Conservation (phyloP, 768 basidiomycete species). For the Lyophyllum atratum region DNA sequence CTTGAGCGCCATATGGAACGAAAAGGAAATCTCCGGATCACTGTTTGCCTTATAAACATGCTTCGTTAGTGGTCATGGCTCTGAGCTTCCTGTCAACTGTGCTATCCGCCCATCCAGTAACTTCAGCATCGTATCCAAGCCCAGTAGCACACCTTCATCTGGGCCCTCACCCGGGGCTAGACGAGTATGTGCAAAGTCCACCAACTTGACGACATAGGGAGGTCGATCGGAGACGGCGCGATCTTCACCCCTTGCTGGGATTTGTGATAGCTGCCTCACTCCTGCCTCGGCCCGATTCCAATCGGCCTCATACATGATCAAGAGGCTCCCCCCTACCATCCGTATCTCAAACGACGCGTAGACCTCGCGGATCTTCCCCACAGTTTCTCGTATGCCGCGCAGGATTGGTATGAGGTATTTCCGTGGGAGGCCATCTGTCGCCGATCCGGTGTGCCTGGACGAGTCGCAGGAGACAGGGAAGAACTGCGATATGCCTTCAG, state of each 20-base stretch:
- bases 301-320: constrained; percentile 73
- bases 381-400: constrained; percentile 49
- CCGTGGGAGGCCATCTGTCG: constrained; percentile 54
- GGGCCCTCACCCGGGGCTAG: constrained; percentile 68
- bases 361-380: constrained; percentile 48
- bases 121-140: constrained; percentile 62
- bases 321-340: constrained; percentile 78
- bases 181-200: constrained; percentile 94
- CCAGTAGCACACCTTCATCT: constrained; percentile 75
- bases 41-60: too few relatives aligned
- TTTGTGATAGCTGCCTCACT: constrained; percentile 30
- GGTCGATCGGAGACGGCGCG: constrained; percentile 40
- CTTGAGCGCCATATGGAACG: too few relatives aligned
- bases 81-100: constrained; percentile 10
- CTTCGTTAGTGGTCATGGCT: too few relatives aligned
- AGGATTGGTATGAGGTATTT: constrained; percentile 61
- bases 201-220: constrained; percentile 70
- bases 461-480: constrained; percentile 55
- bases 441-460: constrained; percentile 5
- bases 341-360: constrained; percentile 63
- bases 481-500: constrained; percentile 71
- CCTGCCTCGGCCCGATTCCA: constrained; percentile 43
- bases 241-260: constrained; percentile 29
- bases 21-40: too few relatives aligned
- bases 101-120: constrained; percentile 48